Conservation (phyloP, 495 filamentous ascomycete genomes). For the Achaetomiella virescens region DNA sequence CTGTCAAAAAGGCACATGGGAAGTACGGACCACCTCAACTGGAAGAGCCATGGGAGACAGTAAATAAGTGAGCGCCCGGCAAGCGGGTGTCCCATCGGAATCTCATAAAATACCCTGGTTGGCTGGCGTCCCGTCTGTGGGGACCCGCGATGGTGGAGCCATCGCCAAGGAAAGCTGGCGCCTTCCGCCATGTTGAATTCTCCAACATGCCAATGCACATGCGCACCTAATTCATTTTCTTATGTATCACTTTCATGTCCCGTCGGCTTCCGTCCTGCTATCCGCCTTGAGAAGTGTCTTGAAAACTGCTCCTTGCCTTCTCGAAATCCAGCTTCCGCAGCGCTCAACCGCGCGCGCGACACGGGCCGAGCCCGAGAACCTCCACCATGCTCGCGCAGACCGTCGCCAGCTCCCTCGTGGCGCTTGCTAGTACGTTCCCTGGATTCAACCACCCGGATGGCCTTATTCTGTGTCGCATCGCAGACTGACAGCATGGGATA, state of each 20-base stretch:
- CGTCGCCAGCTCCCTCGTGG: slow-evolving; percentile 34
- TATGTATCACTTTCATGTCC: slow-evolving; percentile 16
- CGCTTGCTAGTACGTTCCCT: slow-evolving; percentile 36
- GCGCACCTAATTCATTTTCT: not conserved
- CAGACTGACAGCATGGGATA: slow-evolving; percentile 26
- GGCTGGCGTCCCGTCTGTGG: not conserved
- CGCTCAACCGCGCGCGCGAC: not conserved
- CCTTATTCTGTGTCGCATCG: not conserved
- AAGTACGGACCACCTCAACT: no score
- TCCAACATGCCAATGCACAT: slow-evolving; percentile 1
- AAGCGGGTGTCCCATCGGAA: no score
- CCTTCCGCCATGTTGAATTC: slow-evolving; percentile 7
- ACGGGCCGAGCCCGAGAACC: slow-evolving; percentile 9
- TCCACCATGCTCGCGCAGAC: slow-evolving; percentile 28
- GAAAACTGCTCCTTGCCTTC: not conserved
- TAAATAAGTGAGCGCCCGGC: no score
- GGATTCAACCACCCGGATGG: not conserved
- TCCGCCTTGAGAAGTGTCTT: slow-evolving; percentile 7
- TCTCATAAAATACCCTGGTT: not conserved
- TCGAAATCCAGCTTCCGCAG: not conserved
- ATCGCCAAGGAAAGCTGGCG: slow-evolving; percentile 16
- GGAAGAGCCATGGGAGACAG: no score
- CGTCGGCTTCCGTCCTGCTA: not conserved
- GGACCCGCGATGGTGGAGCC: not conserved
- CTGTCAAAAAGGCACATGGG: no score